phyloP scores from a whole-genome alignment of 345 rosid genomes.

The Euphorbia pulcherrima region DNA sequence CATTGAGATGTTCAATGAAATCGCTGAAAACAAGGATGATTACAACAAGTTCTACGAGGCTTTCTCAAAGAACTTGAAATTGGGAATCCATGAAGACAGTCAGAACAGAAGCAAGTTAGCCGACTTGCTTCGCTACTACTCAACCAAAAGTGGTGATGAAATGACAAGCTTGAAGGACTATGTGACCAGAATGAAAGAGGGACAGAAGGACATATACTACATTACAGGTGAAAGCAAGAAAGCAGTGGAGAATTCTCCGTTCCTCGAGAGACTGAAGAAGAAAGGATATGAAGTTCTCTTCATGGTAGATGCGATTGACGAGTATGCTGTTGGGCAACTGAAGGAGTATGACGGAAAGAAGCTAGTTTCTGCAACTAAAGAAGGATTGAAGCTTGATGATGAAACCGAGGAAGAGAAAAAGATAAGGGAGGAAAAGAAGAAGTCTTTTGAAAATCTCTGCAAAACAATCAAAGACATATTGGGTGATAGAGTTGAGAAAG shows the following conservation, averaged over 20 bases:
- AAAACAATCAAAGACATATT: conserved; percentile 72
- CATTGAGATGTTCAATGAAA: conserved; percentile 85
- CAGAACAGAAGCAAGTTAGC: conserved; percentile 77
- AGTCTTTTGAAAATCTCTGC: conserved; percentile 74
- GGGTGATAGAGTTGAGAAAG: conserved; percentile 77
- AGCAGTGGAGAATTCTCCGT: conserved; percentile 87
- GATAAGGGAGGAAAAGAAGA: conserved; percentile 66
- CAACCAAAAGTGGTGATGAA: conserved; percentile 80
- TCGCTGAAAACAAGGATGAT: conserved; percentile 82
- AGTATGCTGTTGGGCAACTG: conserved; percentile 73
- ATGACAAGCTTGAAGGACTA: conserved; percentile 79
- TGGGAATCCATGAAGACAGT: conserved; percentile 87
- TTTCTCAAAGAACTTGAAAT: conserved; percentile 78
- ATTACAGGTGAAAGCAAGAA: conserved; percentile 79
- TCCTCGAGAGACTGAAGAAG: conserved; percentile 77
- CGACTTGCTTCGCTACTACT: conserved; percentile 71
- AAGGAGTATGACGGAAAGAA: conserved; percentile 86
- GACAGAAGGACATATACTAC: conserved; percentile 77
- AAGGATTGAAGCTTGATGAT: conserved; percentile 72
- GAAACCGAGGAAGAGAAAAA: conserved; percentile 80
- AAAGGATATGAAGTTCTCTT: conserved; percentile 78
- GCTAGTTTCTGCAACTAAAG: conserved; percentile 78
- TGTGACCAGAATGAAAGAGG: conserved; percentile 89
- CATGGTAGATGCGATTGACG: conserved; percentile 93
- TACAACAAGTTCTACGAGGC: conserved; percentile 79